Conservation (phyloP, 2,329 filamentous ascomycete genomes). For the Talaromyces pinophilus region DNA sequence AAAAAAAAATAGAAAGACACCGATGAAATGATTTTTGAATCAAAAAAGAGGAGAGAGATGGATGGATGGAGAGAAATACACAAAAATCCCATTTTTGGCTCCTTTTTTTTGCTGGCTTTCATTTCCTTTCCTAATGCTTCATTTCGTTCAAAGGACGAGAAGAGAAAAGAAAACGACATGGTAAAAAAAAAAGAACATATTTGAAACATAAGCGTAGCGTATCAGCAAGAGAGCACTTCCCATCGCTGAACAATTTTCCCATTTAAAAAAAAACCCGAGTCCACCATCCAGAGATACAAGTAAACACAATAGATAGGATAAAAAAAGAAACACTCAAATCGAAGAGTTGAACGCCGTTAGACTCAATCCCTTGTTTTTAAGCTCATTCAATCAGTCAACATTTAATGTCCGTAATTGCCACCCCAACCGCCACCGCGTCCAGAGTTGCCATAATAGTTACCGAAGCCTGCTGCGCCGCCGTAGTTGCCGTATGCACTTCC, state of each 20-base stretch:
- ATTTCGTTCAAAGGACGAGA: background rate
- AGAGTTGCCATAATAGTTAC: slow-evolving; percentile 48
- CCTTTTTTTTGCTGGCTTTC: slow-evolving; percentile 13
- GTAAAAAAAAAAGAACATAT: slow-evolving; percentile 14
- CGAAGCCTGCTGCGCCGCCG: slow-evolving; percentile 39
- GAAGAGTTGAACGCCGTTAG: slow-evolving; percentile 29
- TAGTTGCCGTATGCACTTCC: slow-evolving; percentile 47
- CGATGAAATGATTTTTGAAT: slow-evolving; percentile 1
- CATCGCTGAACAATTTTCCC: slow-evolving; percentile 24
- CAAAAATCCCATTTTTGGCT: slow-evolving; percentile 13
- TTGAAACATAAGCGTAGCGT: slow-evolving; percentile 21
- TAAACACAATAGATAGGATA: slow-evolving; percentile 19
- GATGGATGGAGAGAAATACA: slow-evolving; percentile 13
- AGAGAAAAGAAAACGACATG: slow-evolving; percentile 15
- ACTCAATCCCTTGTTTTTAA: slow-evolving; percentile 23
- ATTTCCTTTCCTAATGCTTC: slow-evolving; percentile 8
- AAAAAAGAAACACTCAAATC: slow-evolving; percentile 24
- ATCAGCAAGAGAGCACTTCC: slow-evolving; percentile 25
- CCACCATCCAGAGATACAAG: slow-evolving; percentile 20
- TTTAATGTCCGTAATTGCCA: slow-evolving; percentile 51
- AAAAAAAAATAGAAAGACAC: slow-evolving; percentile 17
- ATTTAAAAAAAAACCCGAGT: slow-evolving; percentile 11
- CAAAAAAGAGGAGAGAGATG: background rate
- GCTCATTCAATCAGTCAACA: slow-evolving; percentile 13
- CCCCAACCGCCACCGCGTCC: slow-evolving; percentile 50